A percentile compares a stretch with the other conserved stretches of the same genome.
phyloP scores from a whole-genome alignment of 345 rosid species.

The Syzygium aqueum region DNA sequence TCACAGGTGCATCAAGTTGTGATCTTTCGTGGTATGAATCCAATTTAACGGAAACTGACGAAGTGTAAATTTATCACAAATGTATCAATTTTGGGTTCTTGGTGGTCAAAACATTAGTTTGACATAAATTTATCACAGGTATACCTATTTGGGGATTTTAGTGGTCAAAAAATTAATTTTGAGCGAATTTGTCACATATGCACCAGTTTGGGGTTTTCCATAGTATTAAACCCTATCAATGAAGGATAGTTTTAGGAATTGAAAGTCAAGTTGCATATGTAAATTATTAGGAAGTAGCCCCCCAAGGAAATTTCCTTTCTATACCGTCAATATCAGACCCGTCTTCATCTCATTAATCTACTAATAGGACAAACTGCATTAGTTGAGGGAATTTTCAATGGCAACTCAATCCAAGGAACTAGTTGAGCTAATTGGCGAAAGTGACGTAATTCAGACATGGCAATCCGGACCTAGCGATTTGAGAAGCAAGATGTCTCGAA shows the following conservation, averaged over 20 bases:
- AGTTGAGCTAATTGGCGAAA: neutral
- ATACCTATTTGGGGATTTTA: no score
- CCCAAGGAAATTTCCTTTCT: neutral
- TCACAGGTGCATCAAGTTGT: no score
- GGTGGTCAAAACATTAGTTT: no score
- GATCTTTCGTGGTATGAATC: no score
- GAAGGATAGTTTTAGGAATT: neutral
- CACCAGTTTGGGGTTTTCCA: no score
- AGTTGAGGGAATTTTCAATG: neutral
- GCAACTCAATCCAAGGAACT: neutral
- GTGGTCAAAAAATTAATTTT: no score
- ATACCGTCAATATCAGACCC: neutral
- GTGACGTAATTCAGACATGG: neutral
- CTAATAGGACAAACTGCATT: neutral
- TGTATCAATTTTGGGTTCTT: no score
- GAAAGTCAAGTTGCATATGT: neutral
- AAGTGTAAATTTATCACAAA: no score
- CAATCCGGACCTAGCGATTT: neutral
- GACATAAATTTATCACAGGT: no score
- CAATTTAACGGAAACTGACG: no score
- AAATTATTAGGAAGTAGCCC: neutral
- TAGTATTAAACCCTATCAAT: neutral
- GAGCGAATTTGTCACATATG: no score
- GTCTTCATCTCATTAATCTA: neutral
- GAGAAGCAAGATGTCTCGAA: neutral